phyloP scores from a whole-genome alignment of 2,329 filamentous ascomycete genomes.

The Fusarium oxysporum region DNA sequence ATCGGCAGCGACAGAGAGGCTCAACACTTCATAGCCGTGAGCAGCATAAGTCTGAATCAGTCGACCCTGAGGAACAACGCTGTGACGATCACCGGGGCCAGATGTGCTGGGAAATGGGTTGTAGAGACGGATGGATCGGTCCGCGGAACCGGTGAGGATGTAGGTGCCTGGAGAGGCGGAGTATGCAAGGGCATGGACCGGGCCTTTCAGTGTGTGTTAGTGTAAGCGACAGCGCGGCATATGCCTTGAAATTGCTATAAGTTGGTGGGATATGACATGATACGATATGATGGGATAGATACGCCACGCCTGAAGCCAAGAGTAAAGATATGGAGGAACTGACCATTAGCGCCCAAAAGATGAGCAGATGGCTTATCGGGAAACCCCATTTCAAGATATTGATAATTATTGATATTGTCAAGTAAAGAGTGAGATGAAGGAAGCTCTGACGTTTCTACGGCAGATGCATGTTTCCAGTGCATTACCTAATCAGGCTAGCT shows the following conservation, averaged over 20 bases:
- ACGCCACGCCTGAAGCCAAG: conserved; percentile 36
- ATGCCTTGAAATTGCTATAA: conserved; percentile 8
- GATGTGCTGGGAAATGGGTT: conserved; percentile 72
- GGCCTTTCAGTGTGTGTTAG: conserved; percentile 59
- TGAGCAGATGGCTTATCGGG: conserved; percentile 64
- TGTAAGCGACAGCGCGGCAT: conserved; percentile 37
- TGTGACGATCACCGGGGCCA: conserved; percentile 45
- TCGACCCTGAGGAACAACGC: conserved; percentile 59
- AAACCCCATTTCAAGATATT: conserved; percentile 55
- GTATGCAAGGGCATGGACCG: conserved; percentile 78
- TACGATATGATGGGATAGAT: neutral
- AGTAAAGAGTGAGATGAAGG: conserved; percentile 8
- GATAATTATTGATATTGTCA: neutral
- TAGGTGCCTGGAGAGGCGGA: conserved; percentile 79
- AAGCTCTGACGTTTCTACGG: conserved; percentile 28
- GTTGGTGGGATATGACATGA: neutral
- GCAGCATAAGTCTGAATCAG: conserved; percentile 90
- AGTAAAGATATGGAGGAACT: conserved; percentile 34
- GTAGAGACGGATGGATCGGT: conserved; percentile 87
- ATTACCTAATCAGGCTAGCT: conserved; percentile 27
- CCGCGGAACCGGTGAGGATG: conserved; percentile 86
- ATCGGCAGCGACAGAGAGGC: conserved; percentile 77
- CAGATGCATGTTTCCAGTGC: conserved; percentile 23
- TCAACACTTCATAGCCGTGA: conserved; percentile 92
- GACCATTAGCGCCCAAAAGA: conserved; percentile 69